phyloP scores from a whole-genome alignment of 2,329 filamentous ascomycete species.

The Cladosporium sp. region DNA sequence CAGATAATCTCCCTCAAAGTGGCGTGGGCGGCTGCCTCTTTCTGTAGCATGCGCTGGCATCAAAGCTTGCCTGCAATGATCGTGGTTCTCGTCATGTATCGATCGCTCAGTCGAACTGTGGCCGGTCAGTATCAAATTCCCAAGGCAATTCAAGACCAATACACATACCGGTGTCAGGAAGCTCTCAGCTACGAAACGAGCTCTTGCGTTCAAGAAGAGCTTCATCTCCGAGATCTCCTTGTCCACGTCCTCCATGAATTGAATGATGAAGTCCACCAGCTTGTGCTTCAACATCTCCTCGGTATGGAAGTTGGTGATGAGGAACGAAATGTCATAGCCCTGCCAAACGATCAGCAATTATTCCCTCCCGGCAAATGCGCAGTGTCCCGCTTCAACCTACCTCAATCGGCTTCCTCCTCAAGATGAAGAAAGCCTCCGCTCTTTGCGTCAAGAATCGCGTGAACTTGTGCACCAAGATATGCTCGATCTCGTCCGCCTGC shows the following conservation, averaged over 20 bases:
- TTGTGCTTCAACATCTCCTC: constrained; percentile 99
- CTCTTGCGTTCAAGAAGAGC: constrained; percentile 95
- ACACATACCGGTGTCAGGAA: constrained; percentile 84
- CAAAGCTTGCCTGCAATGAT: constrained; percentile 3
- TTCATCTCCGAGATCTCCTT: constrained; percentile 99
- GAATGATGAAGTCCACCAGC: constrained; percentile 97
- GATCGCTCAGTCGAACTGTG: constrained; percentile 29
- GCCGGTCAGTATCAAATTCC: constrained; percentile 4
- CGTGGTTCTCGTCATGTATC: constrained; percentile 14
- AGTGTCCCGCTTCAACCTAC: constrained; percentile 51
- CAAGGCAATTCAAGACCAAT: neutral
- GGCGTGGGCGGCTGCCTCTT: neutral
- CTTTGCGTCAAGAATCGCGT: constrained; percentile 94
- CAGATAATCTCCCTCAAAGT: neutral
- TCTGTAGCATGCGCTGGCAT: neutral
- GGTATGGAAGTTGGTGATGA: constrained; percentile 98
- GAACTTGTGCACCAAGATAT: constrained; percentile 98
- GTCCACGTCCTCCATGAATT: constrained; percentile 99
- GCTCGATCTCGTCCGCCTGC: constrained; percentile 98
- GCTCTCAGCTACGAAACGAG: constrained; percentile 96
- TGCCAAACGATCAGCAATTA: constrained; percentile 41
- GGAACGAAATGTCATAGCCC: constrained; percentile 98
- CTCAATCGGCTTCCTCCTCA: constrained; percentile 93
- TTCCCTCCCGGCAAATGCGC: neutral
- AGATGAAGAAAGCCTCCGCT: constrained; percentile 95